phyloP scores from a whole-genome alignment of 441 rosid genomes.

The Bruguiera hainesii region DNA sequence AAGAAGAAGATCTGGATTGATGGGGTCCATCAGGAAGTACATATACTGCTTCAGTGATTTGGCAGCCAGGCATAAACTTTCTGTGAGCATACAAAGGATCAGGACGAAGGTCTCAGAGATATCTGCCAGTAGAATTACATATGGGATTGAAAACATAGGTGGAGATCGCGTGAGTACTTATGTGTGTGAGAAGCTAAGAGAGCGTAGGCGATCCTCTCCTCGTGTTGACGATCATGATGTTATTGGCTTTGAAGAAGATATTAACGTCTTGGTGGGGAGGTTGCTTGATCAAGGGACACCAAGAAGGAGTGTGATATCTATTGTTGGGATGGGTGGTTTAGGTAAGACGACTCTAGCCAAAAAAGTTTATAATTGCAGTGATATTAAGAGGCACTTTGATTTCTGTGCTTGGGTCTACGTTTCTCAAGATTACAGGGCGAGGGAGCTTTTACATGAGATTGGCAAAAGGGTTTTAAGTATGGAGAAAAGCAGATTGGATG shows the following conservation, averaged over 20 bases:
- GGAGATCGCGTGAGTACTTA: constrained; percentile 7
- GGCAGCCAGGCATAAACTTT: constrained; percentile 31
- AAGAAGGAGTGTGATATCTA: constrained; percentile 14
- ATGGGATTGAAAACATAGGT: constrained; percentile 23
- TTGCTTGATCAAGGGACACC: constrained; percentile 4
- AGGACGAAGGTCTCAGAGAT: not conserved
- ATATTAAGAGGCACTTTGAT: constrained; percentile 7
- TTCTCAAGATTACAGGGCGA: constrained; percentile 7
- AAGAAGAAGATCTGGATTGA: constrained; percentile 7
- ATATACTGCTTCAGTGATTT: constrained; percentile 23
- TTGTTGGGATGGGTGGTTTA: constrained; percentile 16
- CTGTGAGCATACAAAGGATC: constrained; percentile 10
- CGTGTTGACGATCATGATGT: constrained; percentile 17
- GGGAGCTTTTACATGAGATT: constrained; percentile 4
- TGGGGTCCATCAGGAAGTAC: constrained; percentile 8
- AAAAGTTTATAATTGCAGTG: constrained; percentile 9
- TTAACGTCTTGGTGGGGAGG: constrained; percentile 6
- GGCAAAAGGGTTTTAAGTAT: constrained; percentile 6
- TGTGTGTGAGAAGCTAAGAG: constrained; percentile 7
- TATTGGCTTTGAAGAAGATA: constrained; percentile 17
- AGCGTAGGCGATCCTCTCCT: constrained; percentile 16
- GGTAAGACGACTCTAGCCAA: constrained; percentile 18
- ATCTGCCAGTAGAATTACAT: constrained; percentile 18
- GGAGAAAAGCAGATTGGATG: constrained; percentile 1
- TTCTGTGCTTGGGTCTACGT: constrained; percentile 14